A percentile compares a stretch with the other conserved stretches of the same genome.
These are phyloP conservation scores for Elsinoe batatas DNA, from an alignment of 2,329 filamentous ascomycete species.

Conservation along the genomic window DNA sequence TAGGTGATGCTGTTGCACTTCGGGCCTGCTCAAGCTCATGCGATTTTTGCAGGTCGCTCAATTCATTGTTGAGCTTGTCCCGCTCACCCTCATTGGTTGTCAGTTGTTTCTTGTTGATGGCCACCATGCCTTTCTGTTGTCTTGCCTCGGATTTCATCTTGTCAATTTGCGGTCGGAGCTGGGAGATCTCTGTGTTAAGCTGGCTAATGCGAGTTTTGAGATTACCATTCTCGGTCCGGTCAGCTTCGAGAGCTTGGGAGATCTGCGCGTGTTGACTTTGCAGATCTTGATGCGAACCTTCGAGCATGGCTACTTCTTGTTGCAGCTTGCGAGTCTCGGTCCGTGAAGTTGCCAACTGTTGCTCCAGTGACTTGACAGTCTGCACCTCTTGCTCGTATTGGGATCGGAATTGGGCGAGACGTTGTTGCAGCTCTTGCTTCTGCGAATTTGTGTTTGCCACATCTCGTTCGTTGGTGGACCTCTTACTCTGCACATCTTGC, in stretches of 20 bases:
- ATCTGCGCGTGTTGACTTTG: conserved; percentile 74
- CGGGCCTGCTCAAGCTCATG: conserved; percentile 38
- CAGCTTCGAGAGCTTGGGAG: conserved; percentile 62
- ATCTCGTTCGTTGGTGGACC: conserved; percentile 68
- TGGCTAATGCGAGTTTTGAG: conserved; percentile 81
- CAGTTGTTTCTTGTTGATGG: conserved; percentile 97
- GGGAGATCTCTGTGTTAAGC: conserved; percentile 70
- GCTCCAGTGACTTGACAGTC: conserved; percentile 73
- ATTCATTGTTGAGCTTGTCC: conserved; percentile 76
- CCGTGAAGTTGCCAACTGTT: conserved; percentile 65
- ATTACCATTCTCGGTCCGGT: conserved; percentile 77
- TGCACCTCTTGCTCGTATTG: conserved; percentile 92
- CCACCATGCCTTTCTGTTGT: conserved; percentile 90
- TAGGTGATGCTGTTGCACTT: conserved; percentile 28
- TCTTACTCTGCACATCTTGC: conserved; percentile 81
- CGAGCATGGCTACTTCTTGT: conserved; percentile 71
- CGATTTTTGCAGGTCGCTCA: conserved; percentile 53
- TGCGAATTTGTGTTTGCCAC: conserved; percentile 71
- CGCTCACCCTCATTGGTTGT: conserved; percentile 79
- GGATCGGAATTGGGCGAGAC: conserved; percentile 72
- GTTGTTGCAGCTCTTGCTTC: conserved; percentile 86
- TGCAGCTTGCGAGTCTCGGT: conserved; percentile 77
- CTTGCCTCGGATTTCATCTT: conserved; percentile 86
- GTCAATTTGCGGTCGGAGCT: conserved; percentile 82
- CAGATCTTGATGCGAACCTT: conserved; percentile 70